Evolutionary conservation across 2,329 filamentous ascomycete genomes (phyloP).

Genomic region (Fusarium nurragi): DNA sequence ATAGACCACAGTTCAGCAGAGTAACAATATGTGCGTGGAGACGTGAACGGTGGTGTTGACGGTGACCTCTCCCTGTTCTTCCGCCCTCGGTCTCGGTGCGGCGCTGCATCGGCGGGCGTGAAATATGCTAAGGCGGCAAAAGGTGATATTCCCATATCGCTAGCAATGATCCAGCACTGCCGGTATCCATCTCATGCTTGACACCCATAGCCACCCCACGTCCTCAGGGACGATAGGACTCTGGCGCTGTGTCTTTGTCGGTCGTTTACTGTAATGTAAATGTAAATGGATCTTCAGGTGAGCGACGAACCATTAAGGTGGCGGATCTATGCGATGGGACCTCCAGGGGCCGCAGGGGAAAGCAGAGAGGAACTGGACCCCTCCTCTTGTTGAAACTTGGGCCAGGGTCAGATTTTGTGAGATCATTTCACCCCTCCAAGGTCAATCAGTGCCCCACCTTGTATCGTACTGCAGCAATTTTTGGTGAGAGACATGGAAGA

Average conservation of each 20-base stretch:
- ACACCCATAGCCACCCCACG: conserved; percentile 3
- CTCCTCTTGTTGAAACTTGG: conserved; percentile 16
- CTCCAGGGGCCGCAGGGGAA: not conserved
- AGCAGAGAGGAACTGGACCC: conserved; percentile 4
- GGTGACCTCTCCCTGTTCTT: conserved; percentile 11
- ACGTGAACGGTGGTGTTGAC: not conserved
- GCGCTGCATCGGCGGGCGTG: conserved; percentile 36
- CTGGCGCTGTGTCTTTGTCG: conserved; percentile 3
- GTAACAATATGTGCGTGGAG: conserved; percentile 8
- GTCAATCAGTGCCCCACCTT: conserved; percentile 38
- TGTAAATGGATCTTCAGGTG: conserved; percentile 21
- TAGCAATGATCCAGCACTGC: not conserved
- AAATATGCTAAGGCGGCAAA: conserved; percentile 26
- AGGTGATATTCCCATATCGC: conserved; percentile 22
- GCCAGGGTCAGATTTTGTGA: conserved; percentile 24
- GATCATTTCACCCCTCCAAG: conserved; percentile 34
- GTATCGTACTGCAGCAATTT: conserved; percentile 8
- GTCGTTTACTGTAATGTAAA: conserved; percentile 9
- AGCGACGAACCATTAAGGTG: conserved; percentile 21
- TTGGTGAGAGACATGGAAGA: conserved; percentile 26
- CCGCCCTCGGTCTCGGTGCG: conserved; percentile 32
- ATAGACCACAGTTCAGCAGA: not conserved
- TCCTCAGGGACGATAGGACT: not conserved
- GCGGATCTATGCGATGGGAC: conserved; percentile 30
- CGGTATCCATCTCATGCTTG: conserved; percentile 7